A percentile compares a stretch with the other conserved stretches of the same genome.
These are phyloP conservation scores for Suillus hirtellus DNA, from an alignment of 768 basidiomycete genomes.

Conservation along the genomic window DNA sequence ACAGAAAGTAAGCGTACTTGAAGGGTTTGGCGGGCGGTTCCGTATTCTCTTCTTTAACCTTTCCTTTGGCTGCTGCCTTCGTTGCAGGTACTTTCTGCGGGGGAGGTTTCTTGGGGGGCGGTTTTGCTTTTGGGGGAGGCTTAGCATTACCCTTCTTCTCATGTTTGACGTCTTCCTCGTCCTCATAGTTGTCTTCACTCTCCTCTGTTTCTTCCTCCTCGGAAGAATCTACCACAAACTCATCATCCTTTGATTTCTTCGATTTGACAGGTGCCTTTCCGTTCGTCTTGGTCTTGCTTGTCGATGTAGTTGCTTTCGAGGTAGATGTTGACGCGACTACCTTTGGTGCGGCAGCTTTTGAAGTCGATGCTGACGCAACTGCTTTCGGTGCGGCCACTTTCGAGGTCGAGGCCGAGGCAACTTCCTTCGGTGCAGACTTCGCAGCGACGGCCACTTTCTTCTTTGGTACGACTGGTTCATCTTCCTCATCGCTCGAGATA, in stretches of 20 bases:
- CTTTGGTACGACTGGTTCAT: slow-evolving; percentile 36
- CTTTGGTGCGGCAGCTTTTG: not conserved
- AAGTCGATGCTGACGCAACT: not conserved
- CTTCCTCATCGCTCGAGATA: slow-evolving; percentile 41
- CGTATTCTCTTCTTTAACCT: slow-evolving; percentile 12
- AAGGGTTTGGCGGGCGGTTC: slow-evolving; percentile 19
- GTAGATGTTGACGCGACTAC: not conserved
- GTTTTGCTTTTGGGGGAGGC: not conserved
- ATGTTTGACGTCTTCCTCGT: slow-evolving; percentile 11
- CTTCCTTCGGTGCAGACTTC: slow-evolving; percentile 8
- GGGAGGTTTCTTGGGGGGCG: slow-evolving; percentile 21
- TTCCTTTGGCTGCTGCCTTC: slow-evolving; percentile 20
- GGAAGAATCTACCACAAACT: slow-evolving; percentile 32
- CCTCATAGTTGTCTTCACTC: slow-evolving; percentile 20
- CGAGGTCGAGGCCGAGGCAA: not conserved
- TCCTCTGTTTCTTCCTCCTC: slow-evolving; percentile 29
- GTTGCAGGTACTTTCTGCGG: slow-evolving; percentile 12
- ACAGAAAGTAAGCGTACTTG: slow-evolving; percentile 21
- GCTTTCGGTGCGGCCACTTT: not conserved
- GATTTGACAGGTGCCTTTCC: slow-evolving; percentile 3
- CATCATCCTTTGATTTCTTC: slow-evolving; percentile 28
- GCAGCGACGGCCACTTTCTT: slow-evolving; percentile 38
- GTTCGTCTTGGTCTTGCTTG: not conserved
- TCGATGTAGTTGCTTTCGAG: not conserved
- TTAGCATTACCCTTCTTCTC: slow-evolving; percentile 16